Evolutionary conservation across 2,329 filamentous ascomycete genomes (phyloP).

Genomic region (Trichoderma pleuroti): DNA sequence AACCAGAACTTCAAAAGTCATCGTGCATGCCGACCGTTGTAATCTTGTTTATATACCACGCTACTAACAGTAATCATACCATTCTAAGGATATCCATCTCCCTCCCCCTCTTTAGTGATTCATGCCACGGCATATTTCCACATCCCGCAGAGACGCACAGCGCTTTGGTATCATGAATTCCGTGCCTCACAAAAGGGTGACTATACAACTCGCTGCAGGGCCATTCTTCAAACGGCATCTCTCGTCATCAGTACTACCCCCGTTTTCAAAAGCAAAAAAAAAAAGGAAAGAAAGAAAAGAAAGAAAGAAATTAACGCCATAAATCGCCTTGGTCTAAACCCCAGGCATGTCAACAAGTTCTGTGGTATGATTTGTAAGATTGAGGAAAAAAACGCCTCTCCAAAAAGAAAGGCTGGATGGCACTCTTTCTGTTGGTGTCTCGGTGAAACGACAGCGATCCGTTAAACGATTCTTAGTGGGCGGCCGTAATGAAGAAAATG

Average conservation of each 20-base stretch:
- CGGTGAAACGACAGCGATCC: not conserved
- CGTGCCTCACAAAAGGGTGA: not conserved
- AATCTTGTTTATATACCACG: not conserved
- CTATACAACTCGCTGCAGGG: not conserved
- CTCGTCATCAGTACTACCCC: not conserved
- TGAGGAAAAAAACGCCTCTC: not conserved
- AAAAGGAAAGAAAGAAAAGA: not conserved
- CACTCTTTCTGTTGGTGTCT: not conserved
- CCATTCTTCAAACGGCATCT: not conserved
- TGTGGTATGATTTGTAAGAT: not conserved
- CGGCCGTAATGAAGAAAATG: constrained; percentile 65
- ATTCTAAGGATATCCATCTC: not conserved
- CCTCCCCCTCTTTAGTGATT: not conserved
- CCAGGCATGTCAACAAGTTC: constrained; percentile 19
- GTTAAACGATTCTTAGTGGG: constrained; percentile 46
- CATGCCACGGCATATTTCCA: not conserved
- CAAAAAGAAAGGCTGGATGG: not conserved
- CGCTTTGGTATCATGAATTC: not conserved
- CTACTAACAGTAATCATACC: not conserved
- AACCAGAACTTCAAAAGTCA: not conserved
- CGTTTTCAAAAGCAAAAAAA: not conserved
- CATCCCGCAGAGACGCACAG: not conserved
- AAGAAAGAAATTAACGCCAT: constrained; percentile 18
- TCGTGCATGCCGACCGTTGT: not conserved
- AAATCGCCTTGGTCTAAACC: constrained; percentile 25